Evolutionary conservation across 805 yeast genomes (phyloP).

Genomic region (Candida namnaoensis): DNA sequence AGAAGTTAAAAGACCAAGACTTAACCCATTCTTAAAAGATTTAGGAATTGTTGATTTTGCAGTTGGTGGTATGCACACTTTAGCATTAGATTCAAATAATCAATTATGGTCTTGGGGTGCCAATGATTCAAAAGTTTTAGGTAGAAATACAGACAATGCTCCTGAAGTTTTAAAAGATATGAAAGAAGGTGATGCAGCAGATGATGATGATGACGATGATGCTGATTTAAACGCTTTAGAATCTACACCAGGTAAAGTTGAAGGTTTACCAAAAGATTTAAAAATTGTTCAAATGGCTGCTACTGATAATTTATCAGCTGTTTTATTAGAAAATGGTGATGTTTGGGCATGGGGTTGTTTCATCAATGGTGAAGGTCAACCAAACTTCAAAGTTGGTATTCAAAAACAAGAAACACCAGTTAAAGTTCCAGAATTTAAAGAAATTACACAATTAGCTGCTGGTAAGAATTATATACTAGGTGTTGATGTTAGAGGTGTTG

Average conservation of each 20-base stretch:
- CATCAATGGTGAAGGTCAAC: constrained; percentile 84
- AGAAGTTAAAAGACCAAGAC: constrained; percentile 92
- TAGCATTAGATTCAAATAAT: constrained; percentile 72
- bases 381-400: constrained; percentile 69
- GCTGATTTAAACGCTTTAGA: constrained; percentile 86
- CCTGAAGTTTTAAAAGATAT: constrained; percentile 61
- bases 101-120: constrained; percentile 98
- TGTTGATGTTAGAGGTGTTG: constrained; percentile 75
- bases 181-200: constrained; percentile 49
- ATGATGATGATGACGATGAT: constrained; percentile 55
- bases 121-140: constrained; percentile 86
- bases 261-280: constrained; percentile 47
- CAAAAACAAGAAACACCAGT: constrained; percentile 60
- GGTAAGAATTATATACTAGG: constrained; percentile 93
- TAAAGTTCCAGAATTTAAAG: constrained; percentile 49
- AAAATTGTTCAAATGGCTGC: constrained; percentile 80
- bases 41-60: constrained; percentile 78
- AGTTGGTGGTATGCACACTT: constrained; percentile 92
- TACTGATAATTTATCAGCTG: constrained; percentile 85
- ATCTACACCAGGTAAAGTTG: constrained; percentile 80
- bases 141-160: constrained; percentile 69
- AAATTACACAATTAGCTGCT: constrained; percentile 75
- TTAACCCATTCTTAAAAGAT: constrained; percentile 70
- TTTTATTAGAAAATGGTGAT: constrained; percentile 69
- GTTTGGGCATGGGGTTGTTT: constrained; percentile 98